A percentile compares a stretch with the other conserved stretches of the same genome.
These are phyloP conservation scores for Penstemon newberryi DNA, from an alignment of 257 asterid genomes.

Conservation along the genomic window DNA sequence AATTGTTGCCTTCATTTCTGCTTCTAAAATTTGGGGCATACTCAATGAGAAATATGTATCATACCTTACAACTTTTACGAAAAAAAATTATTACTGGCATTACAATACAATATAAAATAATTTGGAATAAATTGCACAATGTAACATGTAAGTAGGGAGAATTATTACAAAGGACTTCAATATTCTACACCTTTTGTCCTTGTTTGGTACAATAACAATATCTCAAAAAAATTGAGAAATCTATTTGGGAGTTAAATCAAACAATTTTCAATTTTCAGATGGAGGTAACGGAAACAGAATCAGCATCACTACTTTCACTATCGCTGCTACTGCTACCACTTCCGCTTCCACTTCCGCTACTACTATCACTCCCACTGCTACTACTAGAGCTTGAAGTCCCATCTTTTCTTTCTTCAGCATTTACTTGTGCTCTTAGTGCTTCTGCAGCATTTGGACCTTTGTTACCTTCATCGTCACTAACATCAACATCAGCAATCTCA, in stretches of 20 bases:
- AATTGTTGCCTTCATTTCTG: too few relatives aligned
- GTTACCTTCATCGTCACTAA: conserved; percentile 71
- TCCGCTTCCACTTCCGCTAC: conserved; percentile 65
- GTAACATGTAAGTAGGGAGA: too few relatives aligned
- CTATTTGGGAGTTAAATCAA: too few relatives aligned
- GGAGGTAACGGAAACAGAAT: conserved; percentile 52
- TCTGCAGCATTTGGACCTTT: conserved; percentile 90
- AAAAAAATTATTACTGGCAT: too few relatives aligned
- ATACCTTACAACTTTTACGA: not conserved
- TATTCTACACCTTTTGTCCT: too few relatives aligned
- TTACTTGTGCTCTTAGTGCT: conserved; percentile 79
- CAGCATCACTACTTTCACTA: conserved; percentile 77
- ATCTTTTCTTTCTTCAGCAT: conserved; percentile 45
- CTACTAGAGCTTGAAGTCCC: conserved; percentile 68
- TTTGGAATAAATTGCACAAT: too few relatives aligned
- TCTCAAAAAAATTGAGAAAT: too few relatives aligned
- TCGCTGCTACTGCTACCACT: conserved; percentile 65
- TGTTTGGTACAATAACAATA: too few relatives aligned
- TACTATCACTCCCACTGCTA: conserved; percentile 72
- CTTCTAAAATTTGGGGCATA: not conserved
- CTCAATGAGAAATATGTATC: not conserved
- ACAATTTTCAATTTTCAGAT: conserved; percentile 37
- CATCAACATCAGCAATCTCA: conserved; percentile 90
- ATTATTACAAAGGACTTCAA: too few relatives aligned
- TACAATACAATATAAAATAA: too few relatives aligned